These are phyloP conservation scores for Davidsoniella neocaledoniae DNA, from an alignment of 2,329 filamentous ascomycete genomes.

Conservation along the genomic window DNA sequence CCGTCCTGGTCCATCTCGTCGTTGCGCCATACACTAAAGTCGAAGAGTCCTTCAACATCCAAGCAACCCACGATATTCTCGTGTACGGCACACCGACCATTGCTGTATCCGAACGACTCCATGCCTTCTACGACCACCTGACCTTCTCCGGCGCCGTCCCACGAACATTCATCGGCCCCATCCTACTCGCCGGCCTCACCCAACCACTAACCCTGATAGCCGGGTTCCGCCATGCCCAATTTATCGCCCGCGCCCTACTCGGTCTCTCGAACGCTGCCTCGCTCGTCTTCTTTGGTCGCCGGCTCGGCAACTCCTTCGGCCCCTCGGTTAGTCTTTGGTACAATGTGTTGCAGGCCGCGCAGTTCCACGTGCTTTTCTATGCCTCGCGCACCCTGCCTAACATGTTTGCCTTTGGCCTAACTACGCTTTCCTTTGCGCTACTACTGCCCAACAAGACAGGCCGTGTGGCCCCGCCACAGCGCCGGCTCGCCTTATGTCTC, in stretches of 20 bases:
- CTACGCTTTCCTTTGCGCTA: slow-evolving; percentile 45
- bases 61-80: slow-evolving; percentile 81
- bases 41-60: slow-evolving; percentile 95
- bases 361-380: slow-evolving; percentile 91
- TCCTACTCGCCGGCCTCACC: slow-evolving; percentile 56
- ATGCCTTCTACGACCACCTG: slow-evolving; percentile 66
- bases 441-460: slow-evolving; percentile 22
- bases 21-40: slow-evolving; percentile 87
- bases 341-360: slow-evolving; percentile 55
- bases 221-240: slow-evolving; percentile 38
- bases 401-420: slow-evolving; percentile 84
- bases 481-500: slow-evolving; percentile 51
- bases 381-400: slow-evolving; percentile 83
- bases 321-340: slow-evolving; percentile 59
- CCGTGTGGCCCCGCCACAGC: slow-evolving; percentile 23
- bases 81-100: slow-evolving; percentile 53
- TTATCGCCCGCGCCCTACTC: slow-evolving; percentile 57
- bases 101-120: slow-evolving; percentile 36
- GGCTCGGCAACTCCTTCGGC: slow-evolving; percentile 53
- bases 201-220: slow-evolving; percentile 48
- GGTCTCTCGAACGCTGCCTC: slow-evolving; percentile 58
- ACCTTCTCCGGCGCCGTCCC: slow-evolving; percentile 83
- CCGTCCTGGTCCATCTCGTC: slow-evolving; percentile 52
- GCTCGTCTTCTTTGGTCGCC: slow-evolving; percentile 47
- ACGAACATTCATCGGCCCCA: slow-evolving; percentile 71